These are phyloP conservation scores for Luffa aegyptiaca DNA, from an alignment of 306 rosid genomes.

Conservation along the genomic window DNA sequence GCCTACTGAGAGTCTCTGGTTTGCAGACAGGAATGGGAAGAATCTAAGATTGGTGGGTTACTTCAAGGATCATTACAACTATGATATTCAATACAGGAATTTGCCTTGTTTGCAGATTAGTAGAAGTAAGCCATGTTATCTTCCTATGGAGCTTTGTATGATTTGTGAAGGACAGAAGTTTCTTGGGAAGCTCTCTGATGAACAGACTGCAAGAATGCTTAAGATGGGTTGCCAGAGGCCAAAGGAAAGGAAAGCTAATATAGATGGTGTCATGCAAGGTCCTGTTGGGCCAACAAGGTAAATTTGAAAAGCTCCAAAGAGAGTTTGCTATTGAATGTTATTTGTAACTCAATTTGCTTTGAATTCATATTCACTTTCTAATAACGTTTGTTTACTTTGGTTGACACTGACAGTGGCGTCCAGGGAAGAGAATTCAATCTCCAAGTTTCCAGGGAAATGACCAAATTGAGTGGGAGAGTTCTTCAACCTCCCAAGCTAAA, in stretches of 20 bases:
- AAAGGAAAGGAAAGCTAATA: constrained; percentile 66
- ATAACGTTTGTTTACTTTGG: constrained; percentile 11
- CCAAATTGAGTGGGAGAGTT: constrained; percentile 67
- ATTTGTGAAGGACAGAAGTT: constrained; percentile 96
- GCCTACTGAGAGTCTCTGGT: constrained; percentile 87
- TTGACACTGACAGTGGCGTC: constrained; percentile 70
- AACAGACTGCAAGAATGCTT: constrained; percentile 89
- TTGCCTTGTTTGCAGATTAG: constrained; percentile 92
- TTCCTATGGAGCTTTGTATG: constrained; percentile 97
- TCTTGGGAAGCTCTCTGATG: constrained; percentile 87
- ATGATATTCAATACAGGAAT: constrained; percentile 75
- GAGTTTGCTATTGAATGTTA: not conserved
- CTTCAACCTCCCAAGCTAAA: constrained; percentile 92
- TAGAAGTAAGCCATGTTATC: constrained; percentile 92
- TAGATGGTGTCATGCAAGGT: constrained; percentile 82
- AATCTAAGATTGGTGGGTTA: constrained; percentile 66
- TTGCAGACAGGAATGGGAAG: constrained; percentile 78
- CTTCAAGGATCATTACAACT: constrained; percentile 88
- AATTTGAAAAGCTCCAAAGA: not conserved
- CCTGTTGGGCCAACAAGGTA: constrained; percentile 86
- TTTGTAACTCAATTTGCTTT: not conserved
- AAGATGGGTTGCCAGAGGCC: constrained; percentile 97
- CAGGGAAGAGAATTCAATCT: constrained; percentile 80
- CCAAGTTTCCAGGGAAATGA: constrained; percentile 81
- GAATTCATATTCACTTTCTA: not conserved